Conservation (phyloP, 768 basidiomycete genomes). For the Pholiota molesta region DNA sequence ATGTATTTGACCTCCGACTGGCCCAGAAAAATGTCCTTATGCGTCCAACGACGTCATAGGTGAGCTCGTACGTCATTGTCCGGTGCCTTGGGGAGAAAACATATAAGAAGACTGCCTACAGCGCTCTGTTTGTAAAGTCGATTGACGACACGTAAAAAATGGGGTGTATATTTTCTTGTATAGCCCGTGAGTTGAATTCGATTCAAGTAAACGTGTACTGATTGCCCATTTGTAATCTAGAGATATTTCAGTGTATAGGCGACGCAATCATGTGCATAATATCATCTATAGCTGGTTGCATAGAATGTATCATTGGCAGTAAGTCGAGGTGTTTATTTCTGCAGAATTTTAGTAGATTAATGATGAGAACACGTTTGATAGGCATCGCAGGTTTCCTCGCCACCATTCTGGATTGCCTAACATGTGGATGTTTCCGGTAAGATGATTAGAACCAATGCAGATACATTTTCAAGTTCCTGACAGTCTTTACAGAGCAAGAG, state of each 20-base stretch:
- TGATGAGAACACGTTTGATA: slow-evolving; percentile 16
- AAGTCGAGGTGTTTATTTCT: slow-evolving; percentile 15
- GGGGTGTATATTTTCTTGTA: slow-evolving; percentile 32
- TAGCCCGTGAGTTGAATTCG: slow-evolving; percentile 26
- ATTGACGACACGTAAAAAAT: neutral
- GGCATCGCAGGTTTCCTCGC: slow-evolving; percentile 45
- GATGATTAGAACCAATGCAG: slow-evolving; percentile 7
- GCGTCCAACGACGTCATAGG: too few species aligned
- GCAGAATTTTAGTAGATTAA: neutral
- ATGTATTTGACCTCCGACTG: too few species aligned
- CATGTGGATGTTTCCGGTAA: slow-evolving; percentile 48
- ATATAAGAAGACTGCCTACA: too few species aligned
- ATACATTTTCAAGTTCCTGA: neutral
- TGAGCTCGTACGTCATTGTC: too few species aligned
- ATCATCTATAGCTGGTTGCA: slow-evolving; percentile 39
- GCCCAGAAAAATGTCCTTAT: too few species aligned
- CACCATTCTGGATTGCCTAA: slow-evolving; percentile 45
- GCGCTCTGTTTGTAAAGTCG: too few species aligned
- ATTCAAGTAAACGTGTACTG: neutral
- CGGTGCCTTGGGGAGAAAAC: too few species aligned
- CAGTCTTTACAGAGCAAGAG: slow-evolving; percentile 9
- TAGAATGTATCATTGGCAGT: slow-evolving; percentile 53
- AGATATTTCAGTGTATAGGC: slow-evolving; percentile 47
- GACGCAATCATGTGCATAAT: slow-evolving; percentile 43
- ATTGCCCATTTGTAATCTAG: slow-evolving; percentile 19